phyloP scores from a whole-genome alignment of 73 alveolate genomes.

The Effrenium voratum region DNA sequence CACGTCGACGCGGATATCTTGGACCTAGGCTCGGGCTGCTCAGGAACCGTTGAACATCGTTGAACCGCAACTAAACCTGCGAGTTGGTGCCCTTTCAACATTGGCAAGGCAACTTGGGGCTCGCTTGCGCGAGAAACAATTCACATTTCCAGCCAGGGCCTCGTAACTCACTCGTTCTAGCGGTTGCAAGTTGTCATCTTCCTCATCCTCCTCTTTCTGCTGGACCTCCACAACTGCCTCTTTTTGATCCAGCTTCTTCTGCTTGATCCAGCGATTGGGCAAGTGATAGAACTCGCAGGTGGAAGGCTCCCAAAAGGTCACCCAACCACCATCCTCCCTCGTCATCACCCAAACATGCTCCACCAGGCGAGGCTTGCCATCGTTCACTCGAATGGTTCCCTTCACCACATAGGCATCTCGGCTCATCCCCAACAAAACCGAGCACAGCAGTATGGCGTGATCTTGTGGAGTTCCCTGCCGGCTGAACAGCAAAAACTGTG shows the following conservation, averaged over 20 bases:
- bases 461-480: conserved; percentile 37
- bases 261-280: conserved; percentile 57
- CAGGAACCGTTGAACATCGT: neutral
- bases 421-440: conserved; percentile 20
- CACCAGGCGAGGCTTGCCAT: conserved; percentile 2
- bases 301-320: conserved; percentile 68
- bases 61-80: too few species aligned
- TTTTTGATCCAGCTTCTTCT: neutral
- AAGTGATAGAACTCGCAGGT: conserved; percentile 27
- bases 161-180: conserved; percentile 6
- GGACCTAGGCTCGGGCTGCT: neutral
- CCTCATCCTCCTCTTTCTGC: conserved; percentile 7
- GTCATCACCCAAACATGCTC: conserved; percentile 89
- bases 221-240: neutral
- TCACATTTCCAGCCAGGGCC: neutral
- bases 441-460: conserved; percentile 60
- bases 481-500: conserved; percentile 12
- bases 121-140: too few species aligned
- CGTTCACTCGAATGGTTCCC: conserved; percentile 11
- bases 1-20: conserved; percentile 2
- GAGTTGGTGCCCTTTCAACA: too few species aligned
- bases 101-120: too few species aligned
- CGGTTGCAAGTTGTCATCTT: neutral
- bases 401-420: conserved; percentile 67
- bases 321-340: conserved; percentile 64